A percentile compares a stretch with the other conserved stretches of the same genome.
These are phyloP conservation scores for Aquilaria sinensis DNA, from an alignment of 345 rosid species.

Conservation along the genomic window DNA sequence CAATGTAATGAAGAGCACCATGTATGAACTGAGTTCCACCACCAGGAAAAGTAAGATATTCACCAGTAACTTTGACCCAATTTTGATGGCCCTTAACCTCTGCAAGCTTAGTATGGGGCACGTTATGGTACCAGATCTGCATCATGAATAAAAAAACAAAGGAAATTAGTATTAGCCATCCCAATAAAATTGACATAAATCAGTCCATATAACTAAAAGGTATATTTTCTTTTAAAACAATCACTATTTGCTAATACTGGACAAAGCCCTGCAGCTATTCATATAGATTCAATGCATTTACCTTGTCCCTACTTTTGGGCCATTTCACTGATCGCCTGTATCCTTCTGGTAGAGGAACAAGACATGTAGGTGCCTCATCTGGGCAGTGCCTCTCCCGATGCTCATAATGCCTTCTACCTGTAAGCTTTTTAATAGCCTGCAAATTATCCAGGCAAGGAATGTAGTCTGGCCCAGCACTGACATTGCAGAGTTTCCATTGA, in stretches of 20 bases:
- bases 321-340: slow-evolving; percentile 61
- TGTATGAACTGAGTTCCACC: slow-evolving; percentile 53
- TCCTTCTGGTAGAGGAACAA: slow-evolving; percentile 79
- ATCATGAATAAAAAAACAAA: slow-evolving; percentile 10
- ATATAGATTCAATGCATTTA: slow-evolving; percentile 10
- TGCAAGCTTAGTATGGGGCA: slow-evolving; percentile 68
- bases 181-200: slow-evolving; percentile 8
- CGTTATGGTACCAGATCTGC: slow-evolving; percentile 69
- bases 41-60: slow-evolving; percentile 51
- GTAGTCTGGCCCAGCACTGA: slow-evolving; percentile 85
- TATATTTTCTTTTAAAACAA: too few species aligned
- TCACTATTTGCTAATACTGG: too few species aligned
- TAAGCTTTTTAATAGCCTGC: slow-evolving; percentile 69
- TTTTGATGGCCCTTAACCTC: slow-evolving; percentile 69
- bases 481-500: slow-evolving; percentile 78
- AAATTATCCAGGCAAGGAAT: slow-evolving; percentile 94
- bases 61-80: slow-evolving; percentile 60
- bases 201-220: background rate
- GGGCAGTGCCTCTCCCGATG: slow-evolving; percentile 97
- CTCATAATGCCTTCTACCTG: slow-evolving; percentile 61
- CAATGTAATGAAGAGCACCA: slow-evolving; percentile 52
- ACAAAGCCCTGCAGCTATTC: background rate
- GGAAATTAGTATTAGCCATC: too few species aligned
- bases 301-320: slow-evolving; percentile 93
- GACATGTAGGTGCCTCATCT: slow-evolving; percentile 68